Percentiles rank a stretch among this genome's conserved stretches.
Conservation (phyloP, 202 grass and related monocot genomes). For the Cymbopogon flexuosus region DNA sequence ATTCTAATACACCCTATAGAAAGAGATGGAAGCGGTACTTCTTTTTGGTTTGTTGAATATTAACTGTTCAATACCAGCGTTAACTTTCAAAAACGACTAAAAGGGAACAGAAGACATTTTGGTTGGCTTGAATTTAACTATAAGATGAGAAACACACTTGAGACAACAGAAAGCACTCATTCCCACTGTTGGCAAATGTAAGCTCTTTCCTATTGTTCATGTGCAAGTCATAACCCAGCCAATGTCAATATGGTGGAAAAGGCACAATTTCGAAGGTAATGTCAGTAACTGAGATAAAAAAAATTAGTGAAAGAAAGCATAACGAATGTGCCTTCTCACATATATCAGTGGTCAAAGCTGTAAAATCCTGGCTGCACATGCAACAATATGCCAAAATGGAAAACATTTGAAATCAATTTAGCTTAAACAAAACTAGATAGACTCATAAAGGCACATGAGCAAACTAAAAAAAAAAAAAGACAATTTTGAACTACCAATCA, state of each 20-base stretch:
- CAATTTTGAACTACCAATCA: not conserved
- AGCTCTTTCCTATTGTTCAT: not conserved
- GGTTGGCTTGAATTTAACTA: not conserved
- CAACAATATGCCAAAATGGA: not conserved
- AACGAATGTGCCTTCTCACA: not conserved
- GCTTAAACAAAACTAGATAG: not conserved
- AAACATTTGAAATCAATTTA: not conserved
- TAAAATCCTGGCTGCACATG: not conserved
- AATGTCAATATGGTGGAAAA: conserved; percentile 8
- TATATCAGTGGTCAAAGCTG: not conserved
- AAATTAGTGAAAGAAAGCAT: not conserved
- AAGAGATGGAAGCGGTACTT: not conserved
- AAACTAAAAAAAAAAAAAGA: not conserved
- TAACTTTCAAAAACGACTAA: conserved; percentile 3
- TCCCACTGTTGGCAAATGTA: not conserved
- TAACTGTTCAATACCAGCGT: not conserved
- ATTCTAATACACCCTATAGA: not conserved
- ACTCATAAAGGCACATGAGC: not conserved
- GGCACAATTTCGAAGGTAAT: not conserved
- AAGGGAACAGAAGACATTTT: not conserved
- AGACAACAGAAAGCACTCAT: not conserved
- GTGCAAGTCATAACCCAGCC: not conserved
- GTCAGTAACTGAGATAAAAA: not conserved
- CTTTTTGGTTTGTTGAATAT: conserved; percentile 16
- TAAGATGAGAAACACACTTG: not conserved